Base-by-base conservation (phyloP, 805 yeast genomes). In the Ogataea pignaliae region DNA sequence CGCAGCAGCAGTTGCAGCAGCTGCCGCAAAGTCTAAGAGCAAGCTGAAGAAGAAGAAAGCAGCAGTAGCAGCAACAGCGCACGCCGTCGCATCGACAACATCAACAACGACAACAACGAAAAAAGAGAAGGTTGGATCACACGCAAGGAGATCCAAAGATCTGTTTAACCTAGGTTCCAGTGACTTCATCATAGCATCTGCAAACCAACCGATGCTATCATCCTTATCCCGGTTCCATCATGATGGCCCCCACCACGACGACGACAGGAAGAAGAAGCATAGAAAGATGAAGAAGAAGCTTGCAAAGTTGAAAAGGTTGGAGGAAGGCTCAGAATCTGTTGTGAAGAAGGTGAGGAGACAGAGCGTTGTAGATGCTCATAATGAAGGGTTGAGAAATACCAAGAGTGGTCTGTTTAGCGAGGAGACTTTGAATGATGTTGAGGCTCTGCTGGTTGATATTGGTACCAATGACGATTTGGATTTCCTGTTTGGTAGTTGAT, bases 321-420 rank as follows among this genome's bases (percentile, higher is more conserved):
- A 21, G 48, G 14, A 56, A 52, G 45, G 46, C 56, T 4, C 26
- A 21, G 26, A 21, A 21, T 4, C 33, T 6, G 33, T 30, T 9
- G 33, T 30, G 14, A 30, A 30, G 14, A 63, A 68, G 59, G 61
- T 79, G 55, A 74, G 89, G 59, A 70, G 86, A 53, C 83, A 83
- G 39, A 81, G 87, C 45, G 73, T 79, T 42, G 84, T 72, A 2
- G 93, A 85, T 54, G 90, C 93, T 3, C 83, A 82, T 9, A 76
- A 80, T 10, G 91, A 85, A 59, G 90, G 90, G 10, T 68, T 80
- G 53, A 69, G 91, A 50, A 80, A 83, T 15, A 86, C 95, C 0
- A 84, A 78, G 55, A 78, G 79, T 49, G 95, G 95, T 5, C 65
- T 86, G 44, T 85, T 85, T 60, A 83, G 85, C 57, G 93, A 85